Evolutionary conservation across 441 rosid species (phyloP), one percentile per base, ranked within the genome.

Genomic region (Erodium moschatum): DNA sequence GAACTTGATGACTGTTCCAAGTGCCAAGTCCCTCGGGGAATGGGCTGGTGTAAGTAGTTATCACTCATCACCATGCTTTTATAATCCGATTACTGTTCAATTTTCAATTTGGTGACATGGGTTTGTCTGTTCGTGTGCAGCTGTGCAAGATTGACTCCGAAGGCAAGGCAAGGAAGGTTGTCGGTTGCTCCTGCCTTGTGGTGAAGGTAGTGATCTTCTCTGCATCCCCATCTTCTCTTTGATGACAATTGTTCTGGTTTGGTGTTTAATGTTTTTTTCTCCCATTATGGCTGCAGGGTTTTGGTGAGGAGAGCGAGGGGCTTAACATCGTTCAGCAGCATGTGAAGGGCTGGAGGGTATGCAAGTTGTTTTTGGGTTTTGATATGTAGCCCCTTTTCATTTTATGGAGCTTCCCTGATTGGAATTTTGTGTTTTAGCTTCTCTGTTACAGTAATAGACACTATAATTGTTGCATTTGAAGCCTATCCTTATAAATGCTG

Each of bases 61-160:
- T 46, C 0, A 11, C 1, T 11, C 12, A 46, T 46, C 12, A 46
- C 21, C 16, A 9, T 21, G 1, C 0, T 54, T 1, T 6, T 15
- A 4, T 5, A 2, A 42, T 42, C 0, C 0, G 6, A 42, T 8
- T 9, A 8, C 48, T 13, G 4, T 31, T 31, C 5, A 31, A 31
- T 0, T 33, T 33, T 33, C 4, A 33, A 33, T 33, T 33, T 5
- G 5, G 6, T 33, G 38, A 33, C 38, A 33, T 33, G 4, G 38
- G 4, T 33, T 33, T 33, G 38, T 5, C 38, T 5, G 9, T 18
- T 18, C 20, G 5, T 54, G 61, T 54, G 8, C 61, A 54, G 61
- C 35, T 61, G 13, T 61, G 65, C 35, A 61, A 61, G 65, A 61
- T 61, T 20, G 65, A 61, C 16, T 61, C 64, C 21, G 33, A 61